Conservation (phyloP, 441 rosid species). For the Flueggea neowawraea region DNA sequence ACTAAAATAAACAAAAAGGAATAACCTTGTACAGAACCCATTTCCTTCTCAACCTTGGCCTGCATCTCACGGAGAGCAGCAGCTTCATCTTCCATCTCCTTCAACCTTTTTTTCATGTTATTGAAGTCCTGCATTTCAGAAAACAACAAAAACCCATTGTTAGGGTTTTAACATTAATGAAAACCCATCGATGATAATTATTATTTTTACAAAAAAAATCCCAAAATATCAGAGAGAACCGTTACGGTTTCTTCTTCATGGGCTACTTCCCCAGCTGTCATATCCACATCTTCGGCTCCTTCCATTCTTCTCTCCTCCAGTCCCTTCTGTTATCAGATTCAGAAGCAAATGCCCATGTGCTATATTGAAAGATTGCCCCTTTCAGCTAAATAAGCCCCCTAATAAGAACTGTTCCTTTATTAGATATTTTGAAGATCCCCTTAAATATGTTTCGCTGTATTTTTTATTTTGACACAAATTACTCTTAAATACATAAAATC, state of each 20-base stretch:
- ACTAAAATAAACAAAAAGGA: too few species aligned
- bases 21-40: constrained; percentile 45
- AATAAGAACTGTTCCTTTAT: too few species aligned
- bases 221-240: too few species aligned
- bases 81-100: constrained; percentile 66
- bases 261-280: constrained; percentile 16
- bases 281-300: constrained; percentile 25
- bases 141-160: not conserved
- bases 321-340: too few species aligned
- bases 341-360: too few species aligned
- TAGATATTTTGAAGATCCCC: too few species aligned
- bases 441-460: too few species aligned
- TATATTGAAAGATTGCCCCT: too few species aligned
- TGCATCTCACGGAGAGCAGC: constrained; percentile 61
- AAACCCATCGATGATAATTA: not conserved
- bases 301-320: constrained; percentile 9
- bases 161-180: constrained; percentile 6
- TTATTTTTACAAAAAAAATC: not conserved
- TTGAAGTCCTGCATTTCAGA: constrained; percentile 39
- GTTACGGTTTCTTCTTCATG: constrained; percentile 15
- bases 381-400: too few species aligned
- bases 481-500: too few species aligned
- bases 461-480: too few species aligned
- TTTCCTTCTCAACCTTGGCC: constrained; percentile 52
- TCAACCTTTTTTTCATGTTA: constrained; percentile 50